Percentiles rank a stretch among this genome's conserved stretches.
Conservation (phyloP, 179 eudicot species). For the Sideroxylon spinosum region DNA sequence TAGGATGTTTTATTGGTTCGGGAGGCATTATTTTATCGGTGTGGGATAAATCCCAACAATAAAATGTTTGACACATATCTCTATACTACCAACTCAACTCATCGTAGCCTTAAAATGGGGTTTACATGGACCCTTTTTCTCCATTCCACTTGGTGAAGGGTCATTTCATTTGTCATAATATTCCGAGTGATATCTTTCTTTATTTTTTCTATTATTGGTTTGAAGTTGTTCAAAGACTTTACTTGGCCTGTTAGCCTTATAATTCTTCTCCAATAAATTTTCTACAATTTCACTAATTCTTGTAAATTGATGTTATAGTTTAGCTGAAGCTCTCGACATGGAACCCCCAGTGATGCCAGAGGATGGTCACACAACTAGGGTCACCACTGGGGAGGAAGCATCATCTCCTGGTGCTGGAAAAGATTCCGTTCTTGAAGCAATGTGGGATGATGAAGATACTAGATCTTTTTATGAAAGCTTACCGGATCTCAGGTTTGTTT, state of each 20-base stretch:
- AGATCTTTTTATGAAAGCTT: conserved; percentile 89
- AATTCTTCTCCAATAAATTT: conserved; percentile 13
- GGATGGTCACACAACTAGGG: conserved; percentile 93
- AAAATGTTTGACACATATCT: no score
- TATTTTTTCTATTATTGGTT: background rate
- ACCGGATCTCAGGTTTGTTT: conserved; percentile 89
- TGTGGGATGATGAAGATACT: conserved; percentile 99
- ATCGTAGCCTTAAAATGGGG: no score
- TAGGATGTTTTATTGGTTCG: no score
- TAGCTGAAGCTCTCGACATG: conserved; percentile 98
- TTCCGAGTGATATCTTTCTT: no score
- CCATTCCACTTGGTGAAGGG: no score
- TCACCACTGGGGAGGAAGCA: conserved; percentile 76
- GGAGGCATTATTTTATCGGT: no score
- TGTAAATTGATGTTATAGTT: conserved; percentile 34
- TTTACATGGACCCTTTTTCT: no score
- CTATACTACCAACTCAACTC: no score
- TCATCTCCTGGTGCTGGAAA: conserved; percentile 59
- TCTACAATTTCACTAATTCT: background rate
- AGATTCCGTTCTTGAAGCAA: conserved; percentile 71
- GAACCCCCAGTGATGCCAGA: conserved; percentile 95
- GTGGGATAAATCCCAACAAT: no score
- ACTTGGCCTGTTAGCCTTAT: background rate
- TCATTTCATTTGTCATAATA: no score
- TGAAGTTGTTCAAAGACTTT: background rate